Evolutionary conservation across 768 basidiomycete genomes (phyloP).

Genomic region (Mycena indigotica): DNA sequence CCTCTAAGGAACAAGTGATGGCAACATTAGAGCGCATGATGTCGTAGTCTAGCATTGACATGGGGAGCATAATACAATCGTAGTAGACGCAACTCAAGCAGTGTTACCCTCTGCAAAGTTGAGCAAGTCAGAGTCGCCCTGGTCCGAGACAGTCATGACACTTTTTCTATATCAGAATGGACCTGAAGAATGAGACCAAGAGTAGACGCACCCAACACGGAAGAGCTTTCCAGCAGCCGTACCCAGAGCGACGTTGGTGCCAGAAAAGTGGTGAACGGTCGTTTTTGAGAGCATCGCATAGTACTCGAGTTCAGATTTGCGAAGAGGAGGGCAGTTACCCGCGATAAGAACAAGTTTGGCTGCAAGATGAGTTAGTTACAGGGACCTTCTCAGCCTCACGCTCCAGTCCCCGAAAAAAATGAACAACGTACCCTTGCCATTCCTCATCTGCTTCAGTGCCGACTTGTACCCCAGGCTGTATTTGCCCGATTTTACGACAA

Average conservation of each 20-base stretch:
- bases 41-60: constrained; percentile 14
- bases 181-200: neutral
- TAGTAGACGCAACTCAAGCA: constrained; percentile 51
- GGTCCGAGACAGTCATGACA: constrained; percentile 96
- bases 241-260: constrained; percentile 96
- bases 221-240: constrained; percentile 99
- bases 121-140: constrained; percentile 95
- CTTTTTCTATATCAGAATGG: constrained; percentile 40
- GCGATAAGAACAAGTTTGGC: constrained; percentile 99
- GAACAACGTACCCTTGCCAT: constrained; percentile 79
- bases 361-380: constrained; percentile 66
- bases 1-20: constrained; percentile 43
- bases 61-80: constrained; percentile 8
- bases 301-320: constrained; percentile 99
- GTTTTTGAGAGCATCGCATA: constrained; percentile 99
- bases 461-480: constrained; percentile 98
- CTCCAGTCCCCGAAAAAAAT: constrained; percentile 86
- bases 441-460: constrained; percentile 97
- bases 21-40: constrained; percentile 47
- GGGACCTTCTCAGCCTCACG: constrained; percentile 99
- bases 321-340: constrained; percentile 97
- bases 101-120: constrained; percentile 77
- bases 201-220: constrained; percentile 80
- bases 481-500: constrained; percentile 99
- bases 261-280: constrained; percentile 95